Evolutionary conservation across 2,329 filamentous ascomycete genomes (phyloP).

Genomic region (Hypomyces rosellus): DNA sequence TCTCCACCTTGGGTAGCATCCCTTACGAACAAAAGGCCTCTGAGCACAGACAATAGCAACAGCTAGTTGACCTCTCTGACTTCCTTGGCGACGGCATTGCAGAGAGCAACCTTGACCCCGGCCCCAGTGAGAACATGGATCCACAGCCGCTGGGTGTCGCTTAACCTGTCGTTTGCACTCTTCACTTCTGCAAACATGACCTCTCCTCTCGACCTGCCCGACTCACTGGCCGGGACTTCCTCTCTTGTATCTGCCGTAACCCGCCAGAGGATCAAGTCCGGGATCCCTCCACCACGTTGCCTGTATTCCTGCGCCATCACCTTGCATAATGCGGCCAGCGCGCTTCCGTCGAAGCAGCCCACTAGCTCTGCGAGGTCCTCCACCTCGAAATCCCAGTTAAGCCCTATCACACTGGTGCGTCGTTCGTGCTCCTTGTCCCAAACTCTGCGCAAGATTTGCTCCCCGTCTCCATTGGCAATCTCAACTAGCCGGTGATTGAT

Average conservation of each 20-base stretch:
- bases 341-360: constrained; percentile 69
- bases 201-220: constrained; percentile 41
- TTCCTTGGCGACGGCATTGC: constrained; percentile 53
- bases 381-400: constrained; percentile 83
- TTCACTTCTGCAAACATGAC: constrained; percentile 78
- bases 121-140: constrained; percentile 86
- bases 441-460: constrained; percentile 58
- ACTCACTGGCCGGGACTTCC: constrained; percentile 13
- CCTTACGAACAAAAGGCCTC: neutral
- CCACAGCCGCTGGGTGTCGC: constrained; percentile 94
- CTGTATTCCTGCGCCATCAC: constrained; percentile 94
- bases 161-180: constrained; percentile 84
- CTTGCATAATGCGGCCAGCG: constrained; percentile 78
- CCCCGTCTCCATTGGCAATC: constrained; percentile 76
- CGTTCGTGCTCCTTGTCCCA: constrained; percentile 62
- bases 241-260: constrained; percentile 18
- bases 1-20: neutral
- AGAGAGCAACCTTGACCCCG: constrained; percentile 80
- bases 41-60: neutral
- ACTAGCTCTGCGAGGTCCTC: constrained; percentile 75
- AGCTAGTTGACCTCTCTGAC: constrained; percentile 20
- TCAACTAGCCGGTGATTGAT: constrained; percentile 82
- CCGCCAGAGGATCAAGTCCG: constrained; percentile 88
- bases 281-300: constrained; percentile 78
- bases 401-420: constrained; percentile 79